These are phyloP conservation scores for Roridomyces roridus DNA, from an alignment of 768 basidiomycete genomes.

Conservation along the genomic window DNA sequence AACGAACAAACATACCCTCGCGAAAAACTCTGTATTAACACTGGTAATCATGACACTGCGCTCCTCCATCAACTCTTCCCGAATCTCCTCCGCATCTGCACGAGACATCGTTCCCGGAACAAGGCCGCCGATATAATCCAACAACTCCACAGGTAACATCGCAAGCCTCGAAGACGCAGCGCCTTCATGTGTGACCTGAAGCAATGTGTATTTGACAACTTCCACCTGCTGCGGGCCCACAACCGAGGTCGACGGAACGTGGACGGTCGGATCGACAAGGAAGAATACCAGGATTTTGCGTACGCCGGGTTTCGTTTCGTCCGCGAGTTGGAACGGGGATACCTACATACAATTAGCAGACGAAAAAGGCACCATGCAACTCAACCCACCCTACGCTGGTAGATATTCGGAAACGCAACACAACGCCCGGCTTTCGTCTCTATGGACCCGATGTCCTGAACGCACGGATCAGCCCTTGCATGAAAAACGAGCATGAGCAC, in stretches of 20 bases:
- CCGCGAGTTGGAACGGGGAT: constrained; percentile 41
- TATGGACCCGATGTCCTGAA: constrained; percentile 27
- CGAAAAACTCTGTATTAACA: constrained; percentile 11
- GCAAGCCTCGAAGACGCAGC: constrained; percentile 7
- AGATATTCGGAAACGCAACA: constrained; percentile 37
- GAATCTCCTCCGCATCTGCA: constrained; percentile 31
- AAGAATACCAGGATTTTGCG: constrained; percentile 49
- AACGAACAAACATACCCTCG: not conserved
- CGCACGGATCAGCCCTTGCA: constrained; percentile 17
- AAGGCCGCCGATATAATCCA: constrained; percentile 1
- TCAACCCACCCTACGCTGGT: constrained; percentile 32
- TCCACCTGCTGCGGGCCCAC: constrained; percentile 35
- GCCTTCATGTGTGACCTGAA: not conserved
- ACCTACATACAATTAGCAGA: not conserved
- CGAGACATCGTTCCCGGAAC: constrained; percentile 25
- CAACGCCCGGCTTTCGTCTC: constrained; percentile 27
- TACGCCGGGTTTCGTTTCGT: constrained; percentile 42
- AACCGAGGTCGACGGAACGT: constrained; percentile 33
- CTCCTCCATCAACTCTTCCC: constrained; percentile 39
- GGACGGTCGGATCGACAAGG: constrained; percentile 41
- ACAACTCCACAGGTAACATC: constrained; percentile 6
- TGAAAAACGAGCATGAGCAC: not conserved
- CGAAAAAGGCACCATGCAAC: not conserved
- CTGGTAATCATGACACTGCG: constrained; percentile 25
- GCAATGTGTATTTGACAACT: constrained; percentile 6